Evolutionary conservation across 495 filamentous ascomycete species (phyloP).

Genomic region (Aspergillus steynii): DNA sequence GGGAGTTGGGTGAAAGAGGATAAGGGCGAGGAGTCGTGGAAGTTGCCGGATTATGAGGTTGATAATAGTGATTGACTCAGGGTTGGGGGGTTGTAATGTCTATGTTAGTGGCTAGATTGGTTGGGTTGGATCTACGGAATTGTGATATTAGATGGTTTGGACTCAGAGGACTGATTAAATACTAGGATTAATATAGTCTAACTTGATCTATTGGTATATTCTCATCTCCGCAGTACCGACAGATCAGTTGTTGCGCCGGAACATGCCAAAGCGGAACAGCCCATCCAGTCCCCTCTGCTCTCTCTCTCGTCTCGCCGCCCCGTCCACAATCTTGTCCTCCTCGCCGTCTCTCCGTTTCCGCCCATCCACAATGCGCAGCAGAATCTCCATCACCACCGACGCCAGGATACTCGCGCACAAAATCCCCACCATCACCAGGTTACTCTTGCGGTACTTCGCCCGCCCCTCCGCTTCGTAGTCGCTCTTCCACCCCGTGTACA

Average conservation of each 20-base stretch:
- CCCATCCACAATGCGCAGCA: conserved; percentile 64
- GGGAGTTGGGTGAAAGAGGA: conserved; percentile 3
- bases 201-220: no score
- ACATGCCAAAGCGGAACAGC: conserved; percentile 33
- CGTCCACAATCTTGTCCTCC: conserved; percentile 59
- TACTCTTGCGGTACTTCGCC: conserved; percentile 78
- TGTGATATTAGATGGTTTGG: no score
- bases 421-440: conserved; percentile 85
- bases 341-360: conserved; percentile 50
- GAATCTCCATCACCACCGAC: conserved; percentile 63
- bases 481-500: conserved; percentile 81
- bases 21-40: conserved; percentile 42
- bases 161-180: no score
- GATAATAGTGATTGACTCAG: no score
- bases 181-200: no score
- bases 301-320: conserved; percentile 67
- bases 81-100: no score
- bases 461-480: conserved; percentile 65
- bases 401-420: conserved; percentile 73
- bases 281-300: conserved; percentile 67
- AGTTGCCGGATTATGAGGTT: conserved; percentile 41
- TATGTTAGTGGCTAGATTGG: no score
- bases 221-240: no score
- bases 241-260: not conserved
- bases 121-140: no score